Base-by-base conservation (phyloP, 1,139 yeast genomes). In the Wickerhamiella pararugosa region DNA sequence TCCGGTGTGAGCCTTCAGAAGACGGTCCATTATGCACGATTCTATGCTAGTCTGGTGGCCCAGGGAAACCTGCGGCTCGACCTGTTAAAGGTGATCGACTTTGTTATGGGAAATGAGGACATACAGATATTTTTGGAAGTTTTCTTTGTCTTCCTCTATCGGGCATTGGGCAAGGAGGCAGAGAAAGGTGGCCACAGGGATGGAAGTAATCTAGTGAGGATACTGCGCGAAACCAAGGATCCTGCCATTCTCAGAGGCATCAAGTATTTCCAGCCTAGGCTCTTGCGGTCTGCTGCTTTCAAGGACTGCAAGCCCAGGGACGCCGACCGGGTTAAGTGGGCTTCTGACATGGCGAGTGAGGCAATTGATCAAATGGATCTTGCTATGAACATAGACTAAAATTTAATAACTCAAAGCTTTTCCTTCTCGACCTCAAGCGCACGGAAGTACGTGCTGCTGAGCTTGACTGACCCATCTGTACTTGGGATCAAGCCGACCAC, bases 11-110 rank as follows among this genome's bases (percentile, higher is more conserved):
- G 49, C 21, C 34, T 47, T 7, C 43, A 43, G 32, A 29, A 44
- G 36, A 46, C 52, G 6, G 69, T 81, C 43, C 86, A 82, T 53
- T 65, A 79, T 52, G 96, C 94, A 4, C 68, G 86, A 45, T 74
- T 90, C 51, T 86, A 73, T 54, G 96, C 95, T 0, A 67, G 66
- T 43, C 59, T 90, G 36, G 69, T 86, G 25, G 75, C 80, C 1
- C 83, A 82, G 53, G 84, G 82, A 1, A 67, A 78, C 0, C 63
- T 87, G 49, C 76, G 84, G 4, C 64, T 90, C 41, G 90, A 82
- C 53, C 62, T 79, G 2, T 68, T 90, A 47, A 75, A 81, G 51
- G 76, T 76, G 6, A 71, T 82, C 29, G 81, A 90, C 51, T 79
- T 90, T 49, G 62, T 86, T 47, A 75, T 90, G 0, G 72, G 81